A percentile compares a stretch with the other conserved stretches of the same genome.
phyloP scores from a whole-genome alignment of 2,329 filamentous ascomycete genomes.

The Tympanopsis confertula region DNA sequence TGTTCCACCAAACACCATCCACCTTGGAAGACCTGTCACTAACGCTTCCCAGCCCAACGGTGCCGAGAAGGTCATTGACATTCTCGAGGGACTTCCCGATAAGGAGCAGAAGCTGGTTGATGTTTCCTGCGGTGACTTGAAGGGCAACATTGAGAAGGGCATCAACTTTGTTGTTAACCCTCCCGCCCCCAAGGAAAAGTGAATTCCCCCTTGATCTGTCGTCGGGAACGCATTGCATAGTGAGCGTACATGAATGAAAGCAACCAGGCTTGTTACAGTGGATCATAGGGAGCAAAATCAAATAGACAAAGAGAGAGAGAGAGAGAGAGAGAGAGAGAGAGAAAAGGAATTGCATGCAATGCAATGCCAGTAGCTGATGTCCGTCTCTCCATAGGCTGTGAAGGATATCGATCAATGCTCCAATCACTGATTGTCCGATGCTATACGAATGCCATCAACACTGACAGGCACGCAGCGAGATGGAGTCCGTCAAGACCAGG shows the following conservation, averaged over 20 bases:
- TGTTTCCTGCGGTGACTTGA: conserved; percentile 64
- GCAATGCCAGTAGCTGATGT: conserved; percentile 4
- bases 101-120: conserved; percentile 82
- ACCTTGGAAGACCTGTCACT: conserved; percentile 3
- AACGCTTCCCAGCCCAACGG: conserved; percentile 54
- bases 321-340: conserved; percentile 7
- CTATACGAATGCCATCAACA: too few relatives aligned
- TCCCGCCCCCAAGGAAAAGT: conserved; percentile 66
- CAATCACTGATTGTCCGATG: conserved; percentile 10
- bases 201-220: conserved; percentile 14
- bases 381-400: conserved; percentile 7
- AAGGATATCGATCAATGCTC: conserved; percentile 2
- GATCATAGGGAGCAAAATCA: background rate
- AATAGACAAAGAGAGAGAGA: conserved; percentile 9
- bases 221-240: background rate
- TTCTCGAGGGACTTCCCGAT: conserved; percentile 65
- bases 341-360: conserved; percentile 4
- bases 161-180: conserved; percentile 79
- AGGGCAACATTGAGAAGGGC: conserved; percentile 91
- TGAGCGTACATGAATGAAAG: background rate
- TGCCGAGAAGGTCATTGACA: conserved; percentile 74
- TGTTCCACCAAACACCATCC: conserved; percentile 1
- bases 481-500: too few relatives aligned
- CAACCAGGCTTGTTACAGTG: background rate
- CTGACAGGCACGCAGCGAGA: too few relatives aligned